Conservation (phyloP, 1,284 basidiomycete genomes). For the Thecaphora frezii region DNA sequence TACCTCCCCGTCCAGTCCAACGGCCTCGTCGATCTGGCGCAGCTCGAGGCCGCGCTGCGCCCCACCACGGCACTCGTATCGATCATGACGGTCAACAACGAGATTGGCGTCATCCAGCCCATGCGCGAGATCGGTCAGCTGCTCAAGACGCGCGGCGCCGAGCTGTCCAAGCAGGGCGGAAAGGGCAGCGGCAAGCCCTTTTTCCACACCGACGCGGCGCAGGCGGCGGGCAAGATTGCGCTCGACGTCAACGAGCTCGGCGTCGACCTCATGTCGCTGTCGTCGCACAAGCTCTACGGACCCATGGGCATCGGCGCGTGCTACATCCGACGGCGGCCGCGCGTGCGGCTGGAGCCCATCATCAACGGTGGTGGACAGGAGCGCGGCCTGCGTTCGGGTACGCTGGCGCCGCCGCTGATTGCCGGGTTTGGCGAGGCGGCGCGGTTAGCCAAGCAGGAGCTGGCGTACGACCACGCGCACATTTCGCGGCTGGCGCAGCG, state of each 20-base stretch:
- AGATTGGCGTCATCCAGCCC: constrained; percentile 98
- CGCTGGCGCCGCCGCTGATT: constrained; percentile 82
- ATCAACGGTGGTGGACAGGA: constrained; percentile 97
- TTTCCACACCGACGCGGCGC: constrained; percentile 97
- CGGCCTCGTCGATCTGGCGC: constrained; percentile 76
- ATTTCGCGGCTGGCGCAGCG: constrained; percentile 78
- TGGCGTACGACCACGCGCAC: constrained; percentile 81
- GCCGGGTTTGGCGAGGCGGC: constrained; percentile 96
- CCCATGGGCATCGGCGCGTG: constrained; percentile 95
- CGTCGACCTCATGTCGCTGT: constrained; percentile 92
- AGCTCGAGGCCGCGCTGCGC: constrained; percentile 78
- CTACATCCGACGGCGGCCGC: constrained; percentile 87
- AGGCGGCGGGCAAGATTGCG: constrained; percentile 73
- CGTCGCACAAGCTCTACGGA: constrained; percentile 96
- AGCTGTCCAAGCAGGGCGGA: constrained; percentile 69
- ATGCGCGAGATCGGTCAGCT: constrained; percentile 90
- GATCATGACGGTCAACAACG: constrained; percentile 99
- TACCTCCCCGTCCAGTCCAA: constrained; percentile 90
- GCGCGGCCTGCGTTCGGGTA: constrained; percentile 89
- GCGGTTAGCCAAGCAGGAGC: constrained; percentile 85
- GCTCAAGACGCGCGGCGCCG: constrained; percentile 63
- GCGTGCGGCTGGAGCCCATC: constrained; percentile 92
- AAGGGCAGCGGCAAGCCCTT: constrained; percentile 68
- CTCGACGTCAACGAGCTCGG: constrained; percentile 90
- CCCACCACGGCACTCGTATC: constrained; percentile 83